phyloP scores from a whole-genome alignment of 768 basidiomycete genomes.

The Naganishia onofrii region DNA sequence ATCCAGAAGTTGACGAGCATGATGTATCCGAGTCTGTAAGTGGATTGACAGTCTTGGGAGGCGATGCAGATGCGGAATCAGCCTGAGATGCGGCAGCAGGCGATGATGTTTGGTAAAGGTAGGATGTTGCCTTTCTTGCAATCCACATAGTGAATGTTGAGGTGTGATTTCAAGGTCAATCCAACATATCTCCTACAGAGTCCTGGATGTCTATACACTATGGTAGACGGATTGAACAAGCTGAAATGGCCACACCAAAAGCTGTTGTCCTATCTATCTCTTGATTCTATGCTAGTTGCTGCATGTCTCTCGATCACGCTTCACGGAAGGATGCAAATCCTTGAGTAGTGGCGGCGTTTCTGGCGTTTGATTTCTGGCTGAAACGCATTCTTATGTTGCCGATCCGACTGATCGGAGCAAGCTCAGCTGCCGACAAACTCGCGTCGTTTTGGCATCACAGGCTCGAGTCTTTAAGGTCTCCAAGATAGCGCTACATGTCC shows the following conservation, averaged over 20 bases:
- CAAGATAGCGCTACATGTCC: too few relatives aligned
- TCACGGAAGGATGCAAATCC: neutral
- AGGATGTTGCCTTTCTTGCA: slow-evolving; percentile 13
- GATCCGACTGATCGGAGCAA: neutral
- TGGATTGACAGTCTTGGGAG: neutral
- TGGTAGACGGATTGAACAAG: neutral
- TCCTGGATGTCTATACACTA: neutral
- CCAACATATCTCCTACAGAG: too few relatives aligned
- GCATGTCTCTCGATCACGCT: slow-evolving; percentile 4
- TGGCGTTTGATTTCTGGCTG: neutral
- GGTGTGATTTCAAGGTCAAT: neutral
- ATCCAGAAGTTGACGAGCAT: slow-evolving; percentile 9
- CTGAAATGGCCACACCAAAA: neutral
- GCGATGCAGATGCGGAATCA: neutral
- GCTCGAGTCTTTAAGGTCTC: too few relatives aligned
- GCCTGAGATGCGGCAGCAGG: neutral
- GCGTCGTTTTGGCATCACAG: too few relatives aligned
- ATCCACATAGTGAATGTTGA: slow-evolving; percentile 8
- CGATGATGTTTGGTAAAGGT: slow-evolving; percentile 4
- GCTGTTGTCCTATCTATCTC: neutral
- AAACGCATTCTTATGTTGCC: neutral
- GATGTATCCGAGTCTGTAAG: slow-evolving; percentile 19
- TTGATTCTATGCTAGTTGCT: neutral
- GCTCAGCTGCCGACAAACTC: neutral
- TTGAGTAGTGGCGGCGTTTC: too few relatives aligned